Evolutionary conservation across 2,329 filamentous ascomycete species (phyloP), one percentile per base, ranked within the genome.

Genomic region (Pyrenochaeta sp.): DNA sequence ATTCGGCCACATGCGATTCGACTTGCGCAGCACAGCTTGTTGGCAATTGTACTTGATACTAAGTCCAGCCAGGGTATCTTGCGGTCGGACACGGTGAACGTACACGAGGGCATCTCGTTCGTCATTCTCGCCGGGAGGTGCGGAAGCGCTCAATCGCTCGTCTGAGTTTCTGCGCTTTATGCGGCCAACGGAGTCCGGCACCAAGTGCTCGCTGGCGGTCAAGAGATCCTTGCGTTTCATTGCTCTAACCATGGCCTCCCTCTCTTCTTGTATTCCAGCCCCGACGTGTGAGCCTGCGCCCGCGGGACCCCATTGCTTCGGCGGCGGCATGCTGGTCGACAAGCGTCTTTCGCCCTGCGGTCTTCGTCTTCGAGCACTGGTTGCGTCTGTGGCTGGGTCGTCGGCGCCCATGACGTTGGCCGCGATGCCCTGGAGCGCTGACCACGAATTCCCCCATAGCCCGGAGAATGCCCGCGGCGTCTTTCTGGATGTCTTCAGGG

Each of bases 1-100:
- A 53, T 91, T 90, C 6, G 91, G 90, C 94, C 94, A 99, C 63
- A 99, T 85, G 8, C 94, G 85, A 68, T 99, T 99, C 26, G 90
- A 86, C 67, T 89, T 94, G 45, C 90, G 82, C 55, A 99, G 86
- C 2, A 88, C 81, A 34, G 92, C 87, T 42, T 91, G 85, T 51
- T 89, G 84, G 68, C 93, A 97, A 60, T 89, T 87, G 72, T 95
- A 99, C 60, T 87, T 89, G 54, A 99, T 86, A 38, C 94, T 88
- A 36, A 99, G 85, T 3, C 94, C 93, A 1, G 92, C 91, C 58
- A 97, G 85, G 2, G 91, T 97, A 72, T 99, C 94, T 30, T 82
- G 82, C 10, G 86, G 82, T 58, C 86, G 82, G 13, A 97, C 90
- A 60, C 88, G 85, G 72, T 99, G 94, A 37, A 97, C 79, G 69